Percentiles rank a stretch among this genome's conserved stretches.
These are phyloP conservation scores for Colletotrichum plurivorum DNA, from an alignment of 2,329 filamentous ascomycete species.

Conservation along the genomic window DNA sequence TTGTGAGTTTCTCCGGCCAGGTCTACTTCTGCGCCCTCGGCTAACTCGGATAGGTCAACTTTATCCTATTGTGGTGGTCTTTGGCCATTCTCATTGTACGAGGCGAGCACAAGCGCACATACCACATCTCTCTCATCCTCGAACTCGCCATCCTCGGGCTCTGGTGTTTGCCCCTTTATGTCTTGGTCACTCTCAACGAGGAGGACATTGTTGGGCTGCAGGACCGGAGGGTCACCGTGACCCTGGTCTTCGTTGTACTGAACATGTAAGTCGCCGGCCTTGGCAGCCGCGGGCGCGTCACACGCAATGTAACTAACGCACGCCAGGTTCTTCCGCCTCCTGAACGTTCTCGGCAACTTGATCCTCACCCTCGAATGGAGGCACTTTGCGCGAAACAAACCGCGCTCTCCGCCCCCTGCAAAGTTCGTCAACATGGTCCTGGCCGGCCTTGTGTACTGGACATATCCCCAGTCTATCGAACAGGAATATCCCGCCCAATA, in stretches of 20 bases:
- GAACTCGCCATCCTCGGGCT: slow-evolving; percentile 53
- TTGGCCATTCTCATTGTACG: slow-evolving; percentile 52
- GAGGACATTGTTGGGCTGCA: slow-evolving; percentile 4
- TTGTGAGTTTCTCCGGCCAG: slow-evolving; percentile 48
- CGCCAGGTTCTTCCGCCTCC: slow-evolving; percentile 53
- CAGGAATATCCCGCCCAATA: slow-evolving; percentile 51
- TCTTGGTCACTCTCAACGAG: slow-evolving; percentile 40
- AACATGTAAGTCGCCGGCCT: slow-evolving; percentile 54
- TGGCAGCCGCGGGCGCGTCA: not conserved
- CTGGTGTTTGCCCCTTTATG: slow-evolving; percentile 47
- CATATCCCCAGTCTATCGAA: slow-evolving; percentile 57
- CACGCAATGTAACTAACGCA: not conserved
- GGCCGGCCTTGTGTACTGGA: slow-evolving; percentile 56
- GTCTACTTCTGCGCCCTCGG: slow-evolving; percentile 8
- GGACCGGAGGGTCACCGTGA: slow-evolving; percentile 45
- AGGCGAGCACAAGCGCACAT: slow-evolving; percentile 54
- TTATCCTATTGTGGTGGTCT: slow-evolving; percentile 53
- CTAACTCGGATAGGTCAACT: slow-evolving; percentile 48
- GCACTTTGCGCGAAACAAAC: slow-evolving; percentile 53
- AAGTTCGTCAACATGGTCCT: slow-evolving; percentile 45
- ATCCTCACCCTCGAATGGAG: slow-evolving; percentile 55
- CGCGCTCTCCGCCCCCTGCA: slow-evolving; percentile 36
- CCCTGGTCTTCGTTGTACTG: slow-evolving; percentile 51
- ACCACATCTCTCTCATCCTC: slow-evolving; percentile 53
- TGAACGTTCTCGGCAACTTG: slow-evolving; percentile 56